Evolutionary conservation across 1,284 basidiomycete genomes (phyloP).

Genomic region (Leucoagaricus sp.): DNA sequence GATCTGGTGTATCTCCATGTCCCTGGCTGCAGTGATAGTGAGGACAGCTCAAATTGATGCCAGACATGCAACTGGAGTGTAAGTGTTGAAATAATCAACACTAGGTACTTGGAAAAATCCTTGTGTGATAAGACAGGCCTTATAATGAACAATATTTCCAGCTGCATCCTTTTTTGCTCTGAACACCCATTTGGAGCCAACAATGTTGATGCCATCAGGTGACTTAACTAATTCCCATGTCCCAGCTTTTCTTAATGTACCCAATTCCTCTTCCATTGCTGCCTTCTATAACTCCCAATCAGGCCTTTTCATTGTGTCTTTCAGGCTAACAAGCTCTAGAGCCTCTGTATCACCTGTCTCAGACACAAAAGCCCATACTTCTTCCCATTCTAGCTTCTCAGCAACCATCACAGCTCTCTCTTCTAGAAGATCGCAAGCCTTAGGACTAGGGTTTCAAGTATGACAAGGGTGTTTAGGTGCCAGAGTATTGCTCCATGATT

Average conservation of each 20-base stretch:
- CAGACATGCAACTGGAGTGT: conserved; percentile 31
- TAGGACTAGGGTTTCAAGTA: background rate
- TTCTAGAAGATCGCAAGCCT: background rate
- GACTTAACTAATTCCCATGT: conserved; percentile 5
- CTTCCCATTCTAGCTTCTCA: background rate
- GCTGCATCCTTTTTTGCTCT: conserved; percentile 9
- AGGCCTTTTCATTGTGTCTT: background rate
- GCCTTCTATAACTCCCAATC: background rate
- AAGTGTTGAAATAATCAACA: background rate
- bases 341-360: background rate
- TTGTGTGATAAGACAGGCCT: conserved; percentile 15
- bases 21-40: conserved; percentile 33
- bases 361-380: background rate
- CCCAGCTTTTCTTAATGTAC: background rate
- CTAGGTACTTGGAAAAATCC: conserved; percentile 18
- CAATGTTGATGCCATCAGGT: background rate
- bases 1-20: conserved; percentile 36
- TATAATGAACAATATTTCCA: conserved; percentile 12
- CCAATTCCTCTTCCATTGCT: conserved; percentile 8
- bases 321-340: background rate
- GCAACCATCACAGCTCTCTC: background rate
- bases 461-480: background rate
- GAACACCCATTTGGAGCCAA: conserved; percentile 12
- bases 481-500: too few species aligned
- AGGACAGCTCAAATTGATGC: conserved; percentile 34